phyloP scores from a whole-genome alignment of 2,329 filamentous ascomycete genomes.

The Mollisiaceae sp. region DNA sequence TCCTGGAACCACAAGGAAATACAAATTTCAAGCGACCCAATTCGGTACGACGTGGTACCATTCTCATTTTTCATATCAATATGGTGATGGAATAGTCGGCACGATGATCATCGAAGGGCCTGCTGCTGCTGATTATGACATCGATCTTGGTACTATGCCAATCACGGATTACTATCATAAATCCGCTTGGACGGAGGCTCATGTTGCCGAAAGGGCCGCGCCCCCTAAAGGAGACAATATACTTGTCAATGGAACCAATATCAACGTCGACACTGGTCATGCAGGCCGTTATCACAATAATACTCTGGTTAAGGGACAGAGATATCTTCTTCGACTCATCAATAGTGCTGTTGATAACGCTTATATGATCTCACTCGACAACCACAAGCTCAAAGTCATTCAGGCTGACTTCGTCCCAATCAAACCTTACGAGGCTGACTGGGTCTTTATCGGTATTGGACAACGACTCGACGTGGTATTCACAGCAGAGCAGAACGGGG shows the following conservation, averaged over 20 bases:
- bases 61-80: conserved; percentile 54
- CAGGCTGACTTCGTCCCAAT: conserved; percentile 67
- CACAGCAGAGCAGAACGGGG: conserved; percentile 49
- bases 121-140: conserved; percentile 60
- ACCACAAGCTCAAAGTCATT: conserved; percentile 61
- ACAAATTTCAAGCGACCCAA: conserved; percentile 35
- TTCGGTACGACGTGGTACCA: conserved; percentile 65
- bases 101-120: conserved; percentile 65
- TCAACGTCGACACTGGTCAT: conserved; percentile 12
- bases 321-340: conserved; percentile 52
- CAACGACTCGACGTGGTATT: conserved; percentile 53
- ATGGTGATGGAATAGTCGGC: conserved; percentile 60
- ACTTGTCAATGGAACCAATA: conserved; percentile 32
- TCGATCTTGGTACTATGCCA: conserved; percentile 59
- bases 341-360: conserved; percentile 50
- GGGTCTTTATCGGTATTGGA: conserved; percentile 63
- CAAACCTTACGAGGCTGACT: conserved; percentile 64
- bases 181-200: conserved; percentile 38
- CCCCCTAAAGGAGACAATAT: conserved; percentile 35
- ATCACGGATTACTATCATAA: conserved; percentile 25
- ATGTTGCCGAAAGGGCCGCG: conserved; percentile 6
- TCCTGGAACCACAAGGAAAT: conserved; percentile 44
- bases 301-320: conserved; percentile 43
- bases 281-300: conserved; percentile 40
- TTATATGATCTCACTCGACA: conserved; percentile 54